Evolutionary conservation across 2,329 filamentous ascomycete species (phyloP).

Genomic region (Talaromyces verruculosus): DNA sequence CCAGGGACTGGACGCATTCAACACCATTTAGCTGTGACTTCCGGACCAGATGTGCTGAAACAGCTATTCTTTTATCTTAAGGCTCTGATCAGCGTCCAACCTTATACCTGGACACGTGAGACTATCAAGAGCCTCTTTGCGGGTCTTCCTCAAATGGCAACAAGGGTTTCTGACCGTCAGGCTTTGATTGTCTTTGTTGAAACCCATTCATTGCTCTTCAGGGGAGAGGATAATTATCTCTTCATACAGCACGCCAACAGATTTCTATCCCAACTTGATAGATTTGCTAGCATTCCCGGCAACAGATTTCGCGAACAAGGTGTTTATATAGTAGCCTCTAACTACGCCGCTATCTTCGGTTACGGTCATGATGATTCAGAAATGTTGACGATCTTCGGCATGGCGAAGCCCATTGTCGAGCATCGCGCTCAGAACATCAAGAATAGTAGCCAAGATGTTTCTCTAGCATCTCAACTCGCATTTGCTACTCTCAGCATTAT

Average conservation of each 20-base stretch:
- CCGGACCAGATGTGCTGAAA: conserved; percentile 57
- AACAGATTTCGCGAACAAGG: conserved; percentile 55
- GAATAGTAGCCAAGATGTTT: conserved; percentile 30
- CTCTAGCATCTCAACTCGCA: conserved; percentile 42
- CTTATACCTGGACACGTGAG: conserved; percentile 57
- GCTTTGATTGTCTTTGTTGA: conserved; percentile 53
- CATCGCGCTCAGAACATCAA: conserved; percentile 21
- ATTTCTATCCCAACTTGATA: conserved; percentile 49
- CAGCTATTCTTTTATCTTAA: conserved; percentile 62
- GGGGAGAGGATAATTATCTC: conserved; percentile 32
- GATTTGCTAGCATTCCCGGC: conserved; percentile 48
- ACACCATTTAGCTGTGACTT: conserved; percentile 75
- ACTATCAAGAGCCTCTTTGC: conserved; percentile 58
- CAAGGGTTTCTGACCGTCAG: conserved; percentile 10
- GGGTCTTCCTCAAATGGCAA: conserved; percentile 44
- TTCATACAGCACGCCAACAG: conserved; percentile 41
- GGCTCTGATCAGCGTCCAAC: conserved; percentile 55
- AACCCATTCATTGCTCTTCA: conserved; percentile 54
- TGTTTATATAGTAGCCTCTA: conserved; percentile 55
- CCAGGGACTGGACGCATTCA: conserved; percentile 77
- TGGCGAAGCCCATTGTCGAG: conserved; percentile 16
- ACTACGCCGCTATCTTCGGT: conserved; percentile 57
- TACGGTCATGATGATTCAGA: conserved; percentile 49
- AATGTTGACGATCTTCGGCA: conserved; percentile 31
- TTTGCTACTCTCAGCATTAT: conserved; percentile 46